A percentile compares a stretch with the other conserved stretches of the same genome.
Conservation (phyloP, 2,329 filamentous ascomycete genomes). For the Fusarium nematophilum region DNA sequence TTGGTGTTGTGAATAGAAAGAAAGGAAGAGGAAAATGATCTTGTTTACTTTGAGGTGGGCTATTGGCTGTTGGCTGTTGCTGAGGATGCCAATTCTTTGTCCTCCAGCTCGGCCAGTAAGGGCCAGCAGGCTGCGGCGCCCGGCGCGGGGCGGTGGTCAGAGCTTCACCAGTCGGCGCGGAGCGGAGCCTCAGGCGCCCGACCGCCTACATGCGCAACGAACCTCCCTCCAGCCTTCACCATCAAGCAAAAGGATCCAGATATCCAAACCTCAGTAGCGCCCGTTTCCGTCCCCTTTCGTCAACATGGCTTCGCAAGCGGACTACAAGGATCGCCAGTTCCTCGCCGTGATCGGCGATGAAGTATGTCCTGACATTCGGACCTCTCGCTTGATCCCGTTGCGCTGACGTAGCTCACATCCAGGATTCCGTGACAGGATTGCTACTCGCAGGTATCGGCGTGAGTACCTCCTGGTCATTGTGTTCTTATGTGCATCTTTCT, state of each 20-base stretch:
- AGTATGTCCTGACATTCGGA: conserved; percentile 59
- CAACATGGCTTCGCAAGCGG: conserved; percentile 64
- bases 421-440: conserved; percentile 97
- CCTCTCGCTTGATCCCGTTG: conserved; percentile 14
- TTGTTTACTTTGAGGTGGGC: conserved; percentile 43
- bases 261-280: conserved; percentile 10
- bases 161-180: conserved; percentile 39
- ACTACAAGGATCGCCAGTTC: conserved; percentile 90
- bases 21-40: conserved; percentile 14
- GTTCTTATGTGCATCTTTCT: conserved; percentile 1
- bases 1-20: conserved; percentile 5
- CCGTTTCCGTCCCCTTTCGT: conserved; percentile 8
- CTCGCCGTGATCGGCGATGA: conserved; percentile 98
- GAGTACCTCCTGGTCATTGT: conserved; percentile 44
- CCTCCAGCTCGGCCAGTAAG: conserved; percentile 30
- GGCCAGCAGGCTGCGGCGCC: conserved; percentile 25
- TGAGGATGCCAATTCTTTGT: conserved; percentile 35
- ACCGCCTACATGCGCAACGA: conserved; percentile 18
- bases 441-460: conserved; percentile 96
- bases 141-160: conserved; percentile 44
- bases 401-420: conserved; percentile 43
- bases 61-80: conserved; percentile 33
- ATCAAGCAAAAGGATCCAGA: conserved; percentile 23
- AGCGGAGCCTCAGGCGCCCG: conserved; percentile 43
- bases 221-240: conserved; percentile 29